Evolutionary conservation across 768 basidiomycete species (phyloP).

Genomic region (Phylloporus sp.): DNA sequence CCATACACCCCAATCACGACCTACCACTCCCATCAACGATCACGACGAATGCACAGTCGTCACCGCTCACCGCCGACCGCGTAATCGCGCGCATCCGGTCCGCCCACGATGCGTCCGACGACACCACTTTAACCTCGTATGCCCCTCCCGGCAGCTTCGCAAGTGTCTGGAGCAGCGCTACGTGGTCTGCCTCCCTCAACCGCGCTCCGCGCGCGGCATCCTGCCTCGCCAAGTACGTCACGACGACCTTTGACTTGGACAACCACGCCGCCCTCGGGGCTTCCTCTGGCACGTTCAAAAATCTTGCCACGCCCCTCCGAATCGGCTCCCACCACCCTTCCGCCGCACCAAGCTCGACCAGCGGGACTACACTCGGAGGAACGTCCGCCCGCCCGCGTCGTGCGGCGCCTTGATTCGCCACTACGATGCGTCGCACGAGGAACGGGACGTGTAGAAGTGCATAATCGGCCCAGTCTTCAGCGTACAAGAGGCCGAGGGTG

Average conservation of each 20-base stretch:
- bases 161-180: slow-evolving; percentile 55
- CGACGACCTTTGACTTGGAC: slow-evolving; percentile 37
- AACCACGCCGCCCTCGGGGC: slow-evolving; percentile 12
- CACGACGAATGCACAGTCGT: slow-evolving; percentile 6
- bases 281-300: slow-evolving; percentile 34
- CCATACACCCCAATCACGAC: slow-evolving; percentile 59
- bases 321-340: slow-evolving; percentile 69
- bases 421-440: slow-evolving; percentile 67
- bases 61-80: slow-evolving; percentile 55
- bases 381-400: slow-evolving; percentile 26
- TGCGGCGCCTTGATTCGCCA: slow-evolving; percentile 74
- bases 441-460: slow-evolving; percentile 63
- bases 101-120: slow-evolving; percentile 50
- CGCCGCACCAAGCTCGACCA: slow-evolving; percentile 40
- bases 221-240: slow-evolving; percentile 69
- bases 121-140: slow-evolving; percentile 53
- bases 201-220: slow-evolving; percentile 45
- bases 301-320: slow-evolving; percentile 38
- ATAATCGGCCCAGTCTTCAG: slow-evolving; percentile 76
- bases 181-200: slow-evolving; percentile 52
- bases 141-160: slow-evolving; percentile 42
- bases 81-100: slow-evolving; percentile 61
- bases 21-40: slow-evolving; percentile 27
- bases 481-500: slow-evolving; percentile 57
- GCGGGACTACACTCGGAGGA: slow-evolving; percentile 35